Conservation (phyloP, 176 grass and related monocot species). For the Oryza glumipatula region DNA sequence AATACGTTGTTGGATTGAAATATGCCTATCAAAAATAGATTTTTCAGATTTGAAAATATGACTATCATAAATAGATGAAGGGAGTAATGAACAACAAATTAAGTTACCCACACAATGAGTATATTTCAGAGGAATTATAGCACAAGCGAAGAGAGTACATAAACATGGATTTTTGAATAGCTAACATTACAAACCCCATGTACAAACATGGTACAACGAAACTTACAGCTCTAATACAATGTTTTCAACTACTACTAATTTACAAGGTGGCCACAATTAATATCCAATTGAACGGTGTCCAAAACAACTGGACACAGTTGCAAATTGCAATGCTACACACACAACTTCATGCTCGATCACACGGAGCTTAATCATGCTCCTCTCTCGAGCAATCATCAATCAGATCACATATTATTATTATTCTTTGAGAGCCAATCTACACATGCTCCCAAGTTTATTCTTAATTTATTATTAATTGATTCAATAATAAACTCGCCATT, state of each 20-base stretch:
- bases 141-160: neutral
- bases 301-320: neutral
- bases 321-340: neutral
- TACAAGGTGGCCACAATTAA: neutral
- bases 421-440: conserved; percentile 13
- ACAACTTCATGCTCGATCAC: conserved; percentile 54
- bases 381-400: conserved; percentile 52
- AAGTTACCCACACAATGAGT: no score
- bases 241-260: neutral
- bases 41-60: no score
- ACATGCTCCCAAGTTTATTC: conserved; percentile 33
- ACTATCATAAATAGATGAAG: no score
- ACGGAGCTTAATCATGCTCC: conserved; percentile 33
- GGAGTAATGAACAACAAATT: no score
- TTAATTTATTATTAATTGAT: neutral
- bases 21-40: no score
- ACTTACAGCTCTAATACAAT: neutral
- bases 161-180: neutral
- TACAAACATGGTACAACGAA: neutral
- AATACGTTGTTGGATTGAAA: no score
- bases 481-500: neutral
- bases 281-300: conserved; percentile 4
- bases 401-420: neutral
- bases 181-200: neutral
- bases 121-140: no score